A percentile compares a stretch with the other conserved stretches of the same genome.
Conservation (phyloP, 257 asterid species). For the Nicotiana attenuata region DNA sequence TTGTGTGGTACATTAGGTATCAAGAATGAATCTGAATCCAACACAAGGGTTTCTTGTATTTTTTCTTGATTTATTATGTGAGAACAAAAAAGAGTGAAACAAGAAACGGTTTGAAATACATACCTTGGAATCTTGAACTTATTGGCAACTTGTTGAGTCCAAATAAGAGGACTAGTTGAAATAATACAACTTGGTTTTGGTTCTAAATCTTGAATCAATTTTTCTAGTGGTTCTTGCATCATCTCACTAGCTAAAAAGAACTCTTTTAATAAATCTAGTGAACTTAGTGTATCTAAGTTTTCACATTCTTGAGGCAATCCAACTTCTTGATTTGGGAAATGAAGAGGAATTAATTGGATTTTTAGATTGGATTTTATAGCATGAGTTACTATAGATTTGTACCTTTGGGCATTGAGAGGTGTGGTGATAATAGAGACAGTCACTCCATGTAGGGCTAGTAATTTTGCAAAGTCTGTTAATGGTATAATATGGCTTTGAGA, state of each 20-base stretch:
- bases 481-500: slow-evolving; percentile 56
- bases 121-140: slow-evolving; percentile 38
- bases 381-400: slow-evolving; percentile 13
- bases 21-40: slow-evolving; percentile 24
- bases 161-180: slow-evolving; percentile 28
- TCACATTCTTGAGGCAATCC: slow-evolving; percentile 53
- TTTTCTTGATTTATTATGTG: slow-evolving; percentile 4
- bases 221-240: slow-evolving; percentile 33
- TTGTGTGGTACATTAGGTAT: slow-evolving; percentile 41
- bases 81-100: slow-evolving; percentile 43
- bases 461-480: slow-evolving; percentile 35
- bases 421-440: slow-evolving; percentile 39
- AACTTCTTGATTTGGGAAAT: slow-evolving; percentile 31
- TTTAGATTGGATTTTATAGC: slow-evolving; percentile 24
- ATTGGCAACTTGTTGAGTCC: slow-evolving; percentile 33
- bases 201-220: slow-evolving; percentile 23
- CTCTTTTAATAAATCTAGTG: slow-evolving; percentile 7
- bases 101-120: slow-evolving; percentile 49
- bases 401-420: slow-evolving; percentile 29
- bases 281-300: slow-evolving; percentile 36
- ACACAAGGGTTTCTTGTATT: slow-evolving; percentile 5
- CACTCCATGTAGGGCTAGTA: slow-evolving; percentile 34
- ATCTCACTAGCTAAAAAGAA: slow-evolving; percentile 31
- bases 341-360: slow-evolving; percentile 24
- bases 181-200: slow-evolving; percentile 46